Percentiles rank a stretch among this genome's conserved stretches.
Conservation (phyloP, 2,329 filamentous ascomycete genomes). For the Neonectria magnoliae region DNA sequence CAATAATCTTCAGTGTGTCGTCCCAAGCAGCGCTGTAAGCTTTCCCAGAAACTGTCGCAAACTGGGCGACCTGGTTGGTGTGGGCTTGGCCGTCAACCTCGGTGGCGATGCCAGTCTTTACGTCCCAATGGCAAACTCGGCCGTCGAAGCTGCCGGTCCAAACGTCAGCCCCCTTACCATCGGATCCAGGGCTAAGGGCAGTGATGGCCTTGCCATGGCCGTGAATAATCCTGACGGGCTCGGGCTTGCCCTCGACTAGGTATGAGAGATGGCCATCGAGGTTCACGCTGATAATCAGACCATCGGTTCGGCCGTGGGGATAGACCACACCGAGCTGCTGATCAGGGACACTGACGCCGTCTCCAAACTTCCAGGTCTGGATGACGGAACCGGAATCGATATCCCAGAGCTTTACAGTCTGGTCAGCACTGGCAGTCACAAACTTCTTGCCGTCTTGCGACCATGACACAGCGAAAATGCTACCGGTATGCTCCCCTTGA, state of each 20-base stretch:
- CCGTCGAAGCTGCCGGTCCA: slow-evolving; percentile 96
- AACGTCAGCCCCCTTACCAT: slow-evolving; percentile 70
- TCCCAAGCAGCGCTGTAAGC: slow-evolving; percentile 96
- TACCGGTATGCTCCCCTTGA: slow-evolving; percentile 87
- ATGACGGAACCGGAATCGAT: slow-evolving; percentile 78
- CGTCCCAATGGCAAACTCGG: slow-evolving; percentile 84
- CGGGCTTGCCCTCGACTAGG: slow-evolving; percentile 74
- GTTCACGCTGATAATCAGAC: slow-evolving; percentile 88
- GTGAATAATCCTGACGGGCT: slow-evolving; percentile 77
- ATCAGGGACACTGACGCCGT: slow-evolving; percentile 78
- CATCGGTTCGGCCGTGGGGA: slow-evolving; percentile 83
- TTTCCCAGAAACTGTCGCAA: slow-evolving; percentile 69
- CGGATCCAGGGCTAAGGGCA: slow-evolving; percentile 62
- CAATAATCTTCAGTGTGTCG: slow-evolving; percentile 84
- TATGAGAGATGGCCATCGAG: slow-evolving; percentile 92
- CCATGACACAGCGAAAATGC: slow-evolving; percentile 94
- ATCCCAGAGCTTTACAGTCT: slow-evolving; percentile 96
- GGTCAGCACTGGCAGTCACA: slow-evolving; percentile 92
- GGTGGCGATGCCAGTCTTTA: slow-evolving; percentile 73
- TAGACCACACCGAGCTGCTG: slow-evolving; percentile 97
- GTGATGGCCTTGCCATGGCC: slow-evolving; percentile 95
- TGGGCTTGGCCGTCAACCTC: slow-evolving; percentile 83
- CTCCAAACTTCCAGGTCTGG: slow-evolving; percentile 88
- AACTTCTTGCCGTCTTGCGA: slow-evolving; percentile 85
- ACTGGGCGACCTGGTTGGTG: slow-evolving; percentile 84